A percentile compares a stretch with the other conserved stretches of the same genome.
phyloP scores from a whole-genome alignment of 2,329 filamentous ascomycete species.

The Ascosphaera pollenicola region DNA sequence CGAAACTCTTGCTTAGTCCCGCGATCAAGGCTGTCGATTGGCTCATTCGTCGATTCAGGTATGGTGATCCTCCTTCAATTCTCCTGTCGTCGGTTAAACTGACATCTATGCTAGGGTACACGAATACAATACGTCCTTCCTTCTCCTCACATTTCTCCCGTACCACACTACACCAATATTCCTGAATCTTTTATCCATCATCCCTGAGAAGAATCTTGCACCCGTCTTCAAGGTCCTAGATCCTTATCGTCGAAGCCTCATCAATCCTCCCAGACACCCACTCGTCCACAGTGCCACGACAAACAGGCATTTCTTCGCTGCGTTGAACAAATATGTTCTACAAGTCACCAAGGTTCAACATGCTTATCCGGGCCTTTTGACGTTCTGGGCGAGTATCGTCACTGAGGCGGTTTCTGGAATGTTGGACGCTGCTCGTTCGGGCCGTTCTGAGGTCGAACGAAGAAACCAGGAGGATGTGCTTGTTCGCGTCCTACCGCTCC shows the following conservation, averaged over 20 bases:
- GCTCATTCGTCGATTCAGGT: slow-evolving; percentile 81
- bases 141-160: slow-evolving; percentile 73
- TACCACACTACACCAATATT: slow-evolving; percentile 80
- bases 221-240: slow-evolving; percentile 61
- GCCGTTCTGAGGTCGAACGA: slow-evolving; percentile 50
- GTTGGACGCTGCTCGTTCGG: slow-evolving; percentile 55
- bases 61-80: slow-evolving; percentile 10
- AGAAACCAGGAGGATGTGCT: slow-evolving; percentile 63
- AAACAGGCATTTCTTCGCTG: slow-evolving; percentile 51
- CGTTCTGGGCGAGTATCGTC: slow-evolving; percentile 79
- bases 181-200: slow-evolving; percentile 62
- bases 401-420: slow-evolving; percentile 70
- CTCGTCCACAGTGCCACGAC: slow-evolving; percentile 68
- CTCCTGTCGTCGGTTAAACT: background rate
- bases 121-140: slow-evolving; percentile 60
- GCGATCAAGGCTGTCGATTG: slow-evolving; percentile 86
- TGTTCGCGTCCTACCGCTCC: slow-evolving; percentile 41
- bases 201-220: slow-evolving; percentile 46
- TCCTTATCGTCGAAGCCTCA: slow-evolving; percentile 62
- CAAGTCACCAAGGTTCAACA: slow-evolving; percentile 48
- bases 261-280: slow-evolving; percentile 54
- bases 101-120: slow-evolving; percentile 41
- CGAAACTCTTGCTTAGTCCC: slow-evolving; percentile 59
- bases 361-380: slow-evolving; percentile 55
- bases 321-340: slow-evolving; percentile 59